Evolutionary conservation across 2,329 filamentous ascomycete genomes (phyloP).

Genomic region (Diatrype stigma): DNA sequence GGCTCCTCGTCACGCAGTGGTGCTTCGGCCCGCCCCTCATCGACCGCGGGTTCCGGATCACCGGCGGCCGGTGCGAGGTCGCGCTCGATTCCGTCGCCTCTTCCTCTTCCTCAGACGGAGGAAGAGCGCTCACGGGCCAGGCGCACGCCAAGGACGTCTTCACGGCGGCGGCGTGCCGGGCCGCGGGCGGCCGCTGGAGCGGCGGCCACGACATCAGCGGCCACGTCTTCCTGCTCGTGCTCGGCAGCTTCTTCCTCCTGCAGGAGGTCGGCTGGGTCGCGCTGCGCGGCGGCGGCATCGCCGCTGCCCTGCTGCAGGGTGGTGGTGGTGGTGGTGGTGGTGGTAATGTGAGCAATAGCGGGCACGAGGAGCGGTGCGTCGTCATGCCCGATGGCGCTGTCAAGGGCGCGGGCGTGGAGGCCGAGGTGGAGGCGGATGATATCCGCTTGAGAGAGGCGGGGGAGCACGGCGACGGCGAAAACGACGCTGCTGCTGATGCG

Average conservation of each 20-base stretch:
- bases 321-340: too few relatives aligned
- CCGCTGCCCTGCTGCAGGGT: too few relatives aligned
- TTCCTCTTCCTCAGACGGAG: constrained; percentile 25
- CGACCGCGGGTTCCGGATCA: constrained; percentile 83
- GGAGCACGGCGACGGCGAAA: constrained; percentile 2
- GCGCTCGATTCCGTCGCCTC: constrained; percentile 42
- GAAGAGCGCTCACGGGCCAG: constrained; percentile 22
- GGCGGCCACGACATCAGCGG: constrained; percentile 97
- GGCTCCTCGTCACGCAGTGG: constrained; percentile 92
- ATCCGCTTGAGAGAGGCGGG: too few relatives aligned
- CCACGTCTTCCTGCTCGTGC: constrained; percentile 86
- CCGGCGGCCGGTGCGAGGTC: constrained; percentile 76
- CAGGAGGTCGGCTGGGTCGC: constrained; percentile 70
- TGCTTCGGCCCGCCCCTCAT: constrained; percentile 89
- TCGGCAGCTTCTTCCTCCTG: constrained; percentile 76
- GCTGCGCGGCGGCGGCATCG: constrained; percentile 33
- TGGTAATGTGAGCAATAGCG: constrained; percentile 1
- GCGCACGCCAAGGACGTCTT: constrained; percentile 49
- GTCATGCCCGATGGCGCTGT: constrained; percentile 63
- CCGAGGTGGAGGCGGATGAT: constrained; percentile 20
- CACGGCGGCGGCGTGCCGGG: constrained; percentile 77
- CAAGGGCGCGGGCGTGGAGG: constrained; percentile 53
- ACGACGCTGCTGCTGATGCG: constrained; percentile 23
- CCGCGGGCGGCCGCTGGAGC: constrained; percentile 76
- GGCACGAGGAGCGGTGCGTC: constrained; percentile 61